These are phyloP conservation scores for Panicum miliaceum DNA, from an alignment of 176 grass and related monocot genomes.

Conservation along the genomic window DNA sequence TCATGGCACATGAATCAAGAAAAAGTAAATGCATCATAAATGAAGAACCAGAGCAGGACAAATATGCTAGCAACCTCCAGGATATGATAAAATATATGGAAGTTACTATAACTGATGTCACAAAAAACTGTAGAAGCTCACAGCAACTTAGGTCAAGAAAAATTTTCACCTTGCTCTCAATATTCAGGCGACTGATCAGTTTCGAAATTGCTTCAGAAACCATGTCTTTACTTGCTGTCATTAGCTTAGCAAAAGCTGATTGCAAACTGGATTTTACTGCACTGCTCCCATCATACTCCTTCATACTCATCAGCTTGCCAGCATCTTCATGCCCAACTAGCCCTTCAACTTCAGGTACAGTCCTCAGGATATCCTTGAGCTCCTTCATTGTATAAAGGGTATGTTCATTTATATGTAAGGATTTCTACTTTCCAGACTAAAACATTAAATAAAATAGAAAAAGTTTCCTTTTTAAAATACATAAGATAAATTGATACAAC, in stretches of 20 bases:
- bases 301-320: constrained; percentile 50
- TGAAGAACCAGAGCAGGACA: background rate
- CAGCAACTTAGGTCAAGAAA: background rate
- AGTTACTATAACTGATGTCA: background rate
- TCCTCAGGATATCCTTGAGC: constrained; percentile 70
- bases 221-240: constrained; percentile 65
- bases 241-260: constrained; percentile 75
- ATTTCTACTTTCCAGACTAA: background rate
- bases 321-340: constrained; percentile 64
- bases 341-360: constrained; percentile 70
- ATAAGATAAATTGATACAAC: background rate
- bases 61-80: background rate
- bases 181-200: constrained; percentile 59
- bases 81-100: background rate
- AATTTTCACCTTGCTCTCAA: constrained; percentile 71
- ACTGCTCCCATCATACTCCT: constrained; percentile 42
- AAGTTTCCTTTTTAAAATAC: background rate
- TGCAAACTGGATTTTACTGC: constrained; percentile 56
- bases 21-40: constrained; percentile 21
- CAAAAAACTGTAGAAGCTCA: constrained; percentile 18
- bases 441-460: background rate
- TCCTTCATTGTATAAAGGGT: constrained; percentile 54
- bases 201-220: constrained; percentile 65
- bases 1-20: background rate
- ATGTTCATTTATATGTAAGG: constrained; percentile 25